Evolutionary conservation across 345 rosid species (phyloP).

Genomic region (Rhizophora mangle): DNA sequence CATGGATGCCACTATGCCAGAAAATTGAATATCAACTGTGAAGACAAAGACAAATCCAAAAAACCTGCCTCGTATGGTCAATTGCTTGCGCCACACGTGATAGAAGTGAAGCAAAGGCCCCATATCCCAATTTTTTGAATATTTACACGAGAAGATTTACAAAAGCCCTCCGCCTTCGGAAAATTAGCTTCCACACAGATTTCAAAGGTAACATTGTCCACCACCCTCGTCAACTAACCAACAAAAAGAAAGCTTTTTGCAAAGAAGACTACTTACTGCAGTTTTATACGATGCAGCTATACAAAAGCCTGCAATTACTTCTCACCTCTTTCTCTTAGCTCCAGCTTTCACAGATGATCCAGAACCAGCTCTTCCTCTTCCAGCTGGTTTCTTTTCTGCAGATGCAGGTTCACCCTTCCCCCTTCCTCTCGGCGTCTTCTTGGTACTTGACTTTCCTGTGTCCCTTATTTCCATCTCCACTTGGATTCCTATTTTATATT

Average conservation of each 20-base stretch:
- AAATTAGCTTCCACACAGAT: neutral
- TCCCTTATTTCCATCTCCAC: conserved; percentile 77
- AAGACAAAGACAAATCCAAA: too few relatives aligned
- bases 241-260: neutral
- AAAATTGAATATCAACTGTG: too few relatives aligned
- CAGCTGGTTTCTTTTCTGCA: conserved; percentile 26
- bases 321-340: conserved; percentile 70
- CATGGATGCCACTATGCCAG: too few relatives aligned
- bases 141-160: too few relatives aligned
- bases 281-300: neutral
- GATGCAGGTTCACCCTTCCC: conserved; percentile 23
- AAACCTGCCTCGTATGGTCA: too few relatives aligned
- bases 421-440: conserved; percentile 34
- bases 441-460: conserved; percentile 42
- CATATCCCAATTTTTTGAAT: too few relatives aligned
- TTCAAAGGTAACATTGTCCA: neutral
- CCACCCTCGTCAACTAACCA: neutral
- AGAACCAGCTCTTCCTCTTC: conserved; percentile 60
- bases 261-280: neutral
- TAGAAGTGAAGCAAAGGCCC: too few relatives aligned
- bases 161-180: neutral
- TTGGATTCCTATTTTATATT: conserved; percentile 47
- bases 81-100: too few relatives aligned
- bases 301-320: neutral
- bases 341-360: conserved; percentile 34